Conservation (phyloP, 495 filamentous ascomycete species). For the Penicillium mononematosum region DNA sequence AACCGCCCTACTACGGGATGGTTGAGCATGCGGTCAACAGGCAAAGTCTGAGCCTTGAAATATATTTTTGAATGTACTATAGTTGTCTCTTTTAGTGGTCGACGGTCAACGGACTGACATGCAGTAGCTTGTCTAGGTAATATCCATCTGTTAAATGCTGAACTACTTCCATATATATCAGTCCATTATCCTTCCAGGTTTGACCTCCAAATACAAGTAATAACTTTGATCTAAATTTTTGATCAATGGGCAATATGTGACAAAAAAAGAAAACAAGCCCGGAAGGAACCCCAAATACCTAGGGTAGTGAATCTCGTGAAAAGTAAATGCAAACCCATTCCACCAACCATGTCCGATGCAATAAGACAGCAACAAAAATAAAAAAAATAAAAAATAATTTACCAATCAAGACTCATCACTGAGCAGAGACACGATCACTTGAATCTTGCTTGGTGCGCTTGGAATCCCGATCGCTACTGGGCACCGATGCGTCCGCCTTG, state of each 20-base stretch:
- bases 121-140: background rate
- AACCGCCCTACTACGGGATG: conserved; percentile 62
- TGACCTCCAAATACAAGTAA: background rate
- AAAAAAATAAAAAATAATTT: background rate
- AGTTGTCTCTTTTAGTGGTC: background rate
- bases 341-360: conserved; percentile 17
- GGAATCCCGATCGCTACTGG: conserved; percentile 39
- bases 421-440: conserved; percentile 8
- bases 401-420: background rate
- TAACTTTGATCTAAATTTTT: conserved; percentile 4
- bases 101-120: background rate
- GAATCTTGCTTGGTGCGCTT: conserved; percentile 37
- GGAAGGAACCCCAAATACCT: conserved; percentile 7
- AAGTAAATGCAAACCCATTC: conserved; percentile 24
- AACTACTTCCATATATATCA: background rate
- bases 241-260: conserved; percentile 24
- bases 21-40: conserved; percentile 69
- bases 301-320: conserved; percentile 8
- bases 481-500: conserved; percentile 32
- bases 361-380: conserved; percentile 7
- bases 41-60: conserved; percentile 64
- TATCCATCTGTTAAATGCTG: background rate
- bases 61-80: background rate
- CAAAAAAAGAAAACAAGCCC: conserved; percentile 20
- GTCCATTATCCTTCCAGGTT: background rate